Conservation (phyloP, 176 grass and related monocot genomes). For the Phoenix roebelenii region DNA sequence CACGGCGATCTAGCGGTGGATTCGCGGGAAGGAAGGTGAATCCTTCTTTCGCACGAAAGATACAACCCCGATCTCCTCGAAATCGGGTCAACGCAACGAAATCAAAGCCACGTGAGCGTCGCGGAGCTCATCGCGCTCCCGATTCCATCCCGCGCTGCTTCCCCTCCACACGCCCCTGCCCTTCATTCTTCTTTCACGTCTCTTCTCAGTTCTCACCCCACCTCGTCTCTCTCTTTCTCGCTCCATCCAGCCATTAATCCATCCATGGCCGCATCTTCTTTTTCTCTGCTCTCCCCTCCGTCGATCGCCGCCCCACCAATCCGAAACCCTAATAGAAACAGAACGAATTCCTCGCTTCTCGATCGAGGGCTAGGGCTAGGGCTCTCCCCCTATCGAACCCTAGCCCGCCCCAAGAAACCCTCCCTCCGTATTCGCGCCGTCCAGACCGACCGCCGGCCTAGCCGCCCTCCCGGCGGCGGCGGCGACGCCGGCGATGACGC, state of each 20-base stretch:
- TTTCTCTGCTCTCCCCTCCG: constrained; percentile 14
- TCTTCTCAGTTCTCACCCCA: constrained; percentile 6
- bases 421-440: background rate
- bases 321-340: background rate
- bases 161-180: constrained; percentile 9
- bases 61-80: no score
- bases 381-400: background rate
- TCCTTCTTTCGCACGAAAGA: no score
- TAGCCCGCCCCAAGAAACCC: constrained; percentile 18
- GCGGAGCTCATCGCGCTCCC: no score
- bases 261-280: constrained; percentile 38
- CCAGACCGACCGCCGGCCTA: constrained; percentile 32
- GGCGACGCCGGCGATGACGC: constrained; percentile 29
- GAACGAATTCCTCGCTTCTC: background rate
- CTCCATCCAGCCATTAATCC: no score
- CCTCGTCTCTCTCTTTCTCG: no score
- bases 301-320: background rate
- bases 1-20: no score
- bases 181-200: constrained; percentile 7
- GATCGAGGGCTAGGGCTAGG: background rate
- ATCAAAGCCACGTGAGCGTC: no score
- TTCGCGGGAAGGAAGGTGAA: no score
- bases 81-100: no score
- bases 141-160: no score
- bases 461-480: constrained; percentile 39